Evolutionary conservation across 2,329 filamentous ascomycete genomes (phyloP), one percentile per base, ranked within the genome.

Genomic region (Aspergillus spinulosporus): DNA sequence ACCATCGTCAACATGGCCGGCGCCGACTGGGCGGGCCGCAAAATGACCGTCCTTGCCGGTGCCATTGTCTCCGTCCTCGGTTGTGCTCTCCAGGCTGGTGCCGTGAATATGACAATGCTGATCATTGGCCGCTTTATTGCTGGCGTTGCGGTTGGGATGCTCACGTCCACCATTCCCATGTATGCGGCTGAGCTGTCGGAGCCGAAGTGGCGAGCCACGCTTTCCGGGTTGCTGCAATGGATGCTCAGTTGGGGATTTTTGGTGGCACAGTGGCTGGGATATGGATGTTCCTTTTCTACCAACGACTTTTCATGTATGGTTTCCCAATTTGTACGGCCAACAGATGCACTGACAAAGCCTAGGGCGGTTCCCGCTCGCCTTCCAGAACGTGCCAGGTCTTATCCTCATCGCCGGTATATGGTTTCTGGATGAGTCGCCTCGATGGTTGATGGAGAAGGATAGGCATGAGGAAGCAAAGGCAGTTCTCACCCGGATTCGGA

Each of bases 191-290:
- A 55, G 7, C 31, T 55, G 28, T 55, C 52, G 0, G 52, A 55
- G 39, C 52, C 52, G 1, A 55, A 55, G 43, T 55, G 52, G 52
- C 46, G 52, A 37, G 52, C 52, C 5, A 49, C 52, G 0, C 28
- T 55, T 1, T 55, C 52, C 2, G 52, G 52, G 1, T 63, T 78
- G 50, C 66, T 77, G 50, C 76, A 79, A 62, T 79, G 76, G 76
- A 75, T 78, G 68, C 67, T 79, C 39, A 74, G 72, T 6, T 68
- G 75, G 56, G 77, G 77, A 1, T 72, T 77, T 51, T 59, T 79
- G 28, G 69, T 75, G 26, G 76, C 77, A 62, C 74, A 77, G 66
- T 74, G 80, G 80, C 70, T 81, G 21, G 79, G 80, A n/a, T 82
- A 81, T 57, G 75, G 74, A 2, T 74, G 71, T 49, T 73, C 74